Evolutionary conservation across 164 flowering plant genomes (phyloP).

Genomic region (Santalum album): DNA sequence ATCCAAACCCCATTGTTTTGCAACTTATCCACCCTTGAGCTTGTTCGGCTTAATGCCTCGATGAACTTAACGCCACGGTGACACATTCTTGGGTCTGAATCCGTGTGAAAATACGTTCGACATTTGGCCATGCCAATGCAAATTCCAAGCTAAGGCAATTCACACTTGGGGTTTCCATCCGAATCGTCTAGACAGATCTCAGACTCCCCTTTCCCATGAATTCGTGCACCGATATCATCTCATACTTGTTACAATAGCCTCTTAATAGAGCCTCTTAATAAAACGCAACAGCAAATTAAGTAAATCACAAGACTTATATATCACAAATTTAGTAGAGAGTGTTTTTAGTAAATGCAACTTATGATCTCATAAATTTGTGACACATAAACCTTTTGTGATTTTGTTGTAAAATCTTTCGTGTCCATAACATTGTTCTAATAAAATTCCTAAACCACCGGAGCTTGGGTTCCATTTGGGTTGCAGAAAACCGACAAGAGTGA

Average conservation of each 20-base stretch:
- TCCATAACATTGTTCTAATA: too few relatives aligned
- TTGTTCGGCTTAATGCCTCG: too few relatives aligned
- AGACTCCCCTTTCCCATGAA: slow-evolving; percentile 37
- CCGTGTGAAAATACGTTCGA: slow-evolving; percentile 25
- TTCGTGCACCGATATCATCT: slow-evolving; percentile 39
- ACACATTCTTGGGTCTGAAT: slow-evolving; percentile 15
- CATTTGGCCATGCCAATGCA: slow-evolving; percentile 31
- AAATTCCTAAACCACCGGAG: slow-evolving; percentile 8
- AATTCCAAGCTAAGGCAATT: slow-evolving; percentile 20
- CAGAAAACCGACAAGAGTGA: slow-evolving; percentile 9
- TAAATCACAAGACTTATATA: neutral
- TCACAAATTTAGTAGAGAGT: too few relatives aligned
- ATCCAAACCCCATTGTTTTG: too few relatives aligned
- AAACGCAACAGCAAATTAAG: too few relatives aligned
- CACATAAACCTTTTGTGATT: too few relatives aligned
- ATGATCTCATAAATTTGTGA: too few relatives aligned
- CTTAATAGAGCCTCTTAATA: too few relatives aligned
- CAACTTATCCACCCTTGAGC: too few relatives aligned
- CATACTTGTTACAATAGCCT: slow-evolving; percentile 9
- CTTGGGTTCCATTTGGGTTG: neutral
- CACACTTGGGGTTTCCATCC: neutral
- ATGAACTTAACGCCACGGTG: slow-evolving; percentile 28
- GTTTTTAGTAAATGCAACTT: too few relatives aligned
- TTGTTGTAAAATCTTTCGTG: too few relatives aligned
- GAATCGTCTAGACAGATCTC: slow-evolving; percentile 15